Evolutionary conservation across 495 filamentous ascomycete species (phyloP).

Genomic region (Aspergillus egyptiacus): DNA sequence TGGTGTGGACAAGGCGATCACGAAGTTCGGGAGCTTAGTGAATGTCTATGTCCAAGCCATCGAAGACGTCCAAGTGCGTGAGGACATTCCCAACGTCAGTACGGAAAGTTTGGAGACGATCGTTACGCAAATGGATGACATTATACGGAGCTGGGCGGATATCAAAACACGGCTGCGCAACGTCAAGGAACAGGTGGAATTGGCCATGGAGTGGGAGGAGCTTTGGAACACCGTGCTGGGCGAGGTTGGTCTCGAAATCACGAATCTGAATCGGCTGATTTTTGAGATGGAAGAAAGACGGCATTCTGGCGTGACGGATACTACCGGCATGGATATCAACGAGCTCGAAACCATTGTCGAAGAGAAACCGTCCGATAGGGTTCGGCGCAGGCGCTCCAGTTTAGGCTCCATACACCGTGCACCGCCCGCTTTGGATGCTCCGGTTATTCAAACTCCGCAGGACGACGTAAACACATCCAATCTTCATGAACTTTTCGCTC

Average conservation of each 20-base stretch:
- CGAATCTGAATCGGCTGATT: conserved; percentile 71
- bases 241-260: conserved; percentile 87
- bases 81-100: conserved; percentile 66
- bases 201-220: conserved; percentile 98
- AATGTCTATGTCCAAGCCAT: conserved; percentile 86
- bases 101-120: conserved; percentile 61
- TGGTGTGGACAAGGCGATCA: conserved; percentile 82
- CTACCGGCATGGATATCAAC: conserved; percentile 71
- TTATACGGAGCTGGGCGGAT: conserved; percentile 75
- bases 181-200: conserved; percentile 85
- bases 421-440: conserved; percentile 51
- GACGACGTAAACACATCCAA: conserved; percentile 73
- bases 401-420: conserved; percentile 51
- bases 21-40: conserved; percentile 77
- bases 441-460: conserved; percentile 53
- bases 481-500: conserved; percentile 79
- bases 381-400: conserved; percentile 59
- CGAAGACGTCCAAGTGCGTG: conserved; percentile 76
- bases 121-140: conserved; percentile 80
- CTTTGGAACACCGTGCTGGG: conserved; percentile 89
- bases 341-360: conserved; percentile 93
- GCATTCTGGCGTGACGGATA: conserved; percentile 61
- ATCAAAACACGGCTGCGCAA: conserved; percentile 67
- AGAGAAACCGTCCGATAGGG: conserved; percentile 61
- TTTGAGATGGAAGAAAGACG: conserved; percentile 96